Evolutionary conservation across 495 filamentous ascomycete genomes (phyloP), one percentile per base, ranked within the genome.

Genomic region (Penicillium odoratum): DNA sequence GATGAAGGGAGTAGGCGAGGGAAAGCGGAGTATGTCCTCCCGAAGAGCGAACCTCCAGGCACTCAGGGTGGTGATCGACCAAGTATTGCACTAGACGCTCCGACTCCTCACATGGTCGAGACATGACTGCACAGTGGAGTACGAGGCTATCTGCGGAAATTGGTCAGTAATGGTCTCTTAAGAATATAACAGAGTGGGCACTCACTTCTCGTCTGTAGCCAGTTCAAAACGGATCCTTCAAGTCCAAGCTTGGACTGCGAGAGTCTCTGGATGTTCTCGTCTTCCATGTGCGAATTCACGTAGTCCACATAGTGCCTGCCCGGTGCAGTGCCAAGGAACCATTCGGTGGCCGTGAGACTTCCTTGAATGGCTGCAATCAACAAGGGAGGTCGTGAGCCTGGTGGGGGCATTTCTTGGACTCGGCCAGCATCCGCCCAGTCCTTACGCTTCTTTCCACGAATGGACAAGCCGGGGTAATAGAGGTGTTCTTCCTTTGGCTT

Each of bases 381-480:
- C 11, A 89, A 69, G 1, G 88, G 88, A 16, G 85, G 79, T 5
- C 34, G 45, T 21, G 18, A 28, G 10, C 13, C 33, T n/a, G 18
- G 51, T 7, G 29, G 38, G 26, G 40, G 28, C 11, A 42, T 7
- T 9, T 46, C 26, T 4, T 47, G 13, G 13, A 26, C 43, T 74
- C 81, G 74, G 15, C 80, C 81, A n/a, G 79, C 79, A 16, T 69
- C 70, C 0, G 86, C 86, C 87, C 87, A 81, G 53, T 80, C 82
- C 16, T 77, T 74, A 49, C 85, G 81, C 78, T 91, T 91, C 67
- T 83, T 83, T 2, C 89, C 88, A 60, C 86, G 84, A 9, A 92
- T 83, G 8, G 79, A 87, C 47, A 91, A 66, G 0, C 89, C 88
- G 60, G 86, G 87, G 60, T 92, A 91, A 65, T 83, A 89, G 13